These are phyloP conservation scores for Solidago caesia DNA, from an alignment of 129 eudicot species.

Conservation along the genomic window DNA sequence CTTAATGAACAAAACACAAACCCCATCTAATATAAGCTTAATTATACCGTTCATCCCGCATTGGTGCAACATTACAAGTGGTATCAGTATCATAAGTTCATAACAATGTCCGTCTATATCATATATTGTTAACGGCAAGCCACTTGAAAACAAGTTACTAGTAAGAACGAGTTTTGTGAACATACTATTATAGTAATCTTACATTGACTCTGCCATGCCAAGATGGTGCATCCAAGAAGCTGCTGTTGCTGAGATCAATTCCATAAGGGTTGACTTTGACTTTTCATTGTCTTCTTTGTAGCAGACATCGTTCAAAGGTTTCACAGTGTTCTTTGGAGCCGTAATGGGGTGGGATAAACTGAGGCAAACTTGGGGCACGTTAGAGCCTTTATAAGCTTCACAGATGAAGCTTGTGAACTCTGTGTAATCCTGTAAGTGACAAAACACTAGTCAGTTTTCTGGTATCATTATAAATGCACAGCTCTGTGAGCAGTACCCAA, in stretches of 20 bases:
- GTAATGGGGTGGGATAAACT: conserved; percentile 27
- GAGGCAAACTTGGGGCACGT: conserved; percentile 54
- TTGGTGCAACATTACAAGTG: not conserved
- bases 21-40: not conserved
- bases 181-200: conserved; percentile 16
- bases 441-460: not conserved
- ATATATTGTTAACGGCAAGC: not conserved
- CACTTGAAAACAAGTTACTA: not conserved
- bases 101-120: not conserved
- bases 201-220: conserved; percentile 34
- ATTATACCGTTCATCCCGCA: conserved; percentile 13
- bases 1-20: not conserved
- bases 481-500: too few species aligned
- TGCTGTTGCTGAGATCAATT: conserved; percentile 29
- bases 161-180: not conserved
- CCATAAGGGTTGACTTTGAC: conserved; percentile 31
- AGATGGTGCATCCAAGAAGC: conserved; percentile 35
- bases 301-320: conserved; percentile 37
- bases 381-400: conserved; percentile 71
- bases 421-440: conserved; percentile 53
- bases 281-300: conserved; percentile 36
- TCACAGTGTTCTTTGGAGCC: conserved; percentile 20
- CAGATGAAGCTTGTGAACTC: conserved; percentile 62
- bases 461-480: too few species aligned
- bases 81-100: conserved; percentile 13